Percentiles rank a stretch among this genome's conserved stretches.
Evolutionary conservation across 371 early-diverging fungal species (phyloP).

Genomic region (Massospora cicadina): DNA sequence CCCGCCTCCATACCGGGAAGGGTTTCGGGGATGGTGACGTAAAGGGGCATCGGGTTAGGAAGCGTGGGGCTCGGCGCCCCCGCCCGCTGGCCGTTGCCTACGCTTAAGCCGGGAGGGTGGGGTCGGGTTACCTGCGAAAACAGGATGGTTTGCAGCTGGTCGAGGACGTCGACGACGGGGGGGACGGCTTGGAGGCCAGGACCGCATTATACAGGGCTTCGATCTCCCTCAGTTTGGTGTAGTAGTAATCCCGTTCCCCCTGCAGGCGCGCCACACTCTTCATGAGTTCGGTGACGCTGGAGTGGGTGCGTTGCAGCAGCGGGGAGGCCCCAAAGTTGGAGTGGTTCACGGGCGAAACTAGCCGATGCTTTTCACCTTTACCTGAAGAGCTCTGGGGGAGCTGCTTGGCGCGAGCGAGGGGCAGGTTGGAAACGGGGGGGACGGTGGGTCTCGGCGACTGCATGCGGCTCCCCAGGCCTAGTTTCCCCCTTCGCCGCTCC

Average conservation of each 20-base stretch:
- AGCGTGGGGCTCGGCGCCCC: not conserved
- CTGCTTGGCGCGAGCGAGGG: not conserved
- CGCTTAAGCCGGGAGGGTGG: not conserved
- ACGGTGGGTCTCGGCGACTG: not conserved
- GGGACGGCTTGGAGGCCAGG: not conserved
- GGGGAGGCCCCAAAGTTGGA: not conserved
- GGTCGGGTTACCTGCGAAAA: conserved; percentile 1
- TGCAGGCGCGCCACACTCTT: conserved; percentile 70
- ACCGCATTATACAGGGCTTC: conserved; percentile 73
- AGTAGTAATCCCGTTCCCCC: conserved; percentile 93
- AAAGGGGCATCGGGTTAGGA: not conserved
- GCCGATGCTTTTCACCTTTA: not conserved
- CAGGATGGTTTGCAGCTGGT: not conserved
- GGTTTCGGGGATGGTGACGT: not conserved
- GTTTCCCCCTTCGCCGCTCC: conserved; percentile 41
- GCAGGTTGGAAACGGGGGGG: not conserved
- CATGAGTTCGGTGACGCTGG: conserved; percentile 43
- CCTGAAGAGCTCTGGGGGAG: not conserved
- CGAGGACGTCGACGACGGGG: not conserved
- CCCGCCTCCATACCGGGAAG: not conserved
- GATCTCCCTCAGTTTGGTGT: conserved; percentile 76
- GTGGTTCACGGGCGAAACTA: not conserved
- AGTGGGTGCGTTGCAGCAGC: conserved; percentile 4
- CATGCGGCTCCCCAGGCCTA: conserved; percentile 5
- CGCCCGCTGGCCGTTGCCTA: not conserved